Conservation (phyloP, 2,329 filamentous ascomycete species). For the Geosmithia flava region DNA sequence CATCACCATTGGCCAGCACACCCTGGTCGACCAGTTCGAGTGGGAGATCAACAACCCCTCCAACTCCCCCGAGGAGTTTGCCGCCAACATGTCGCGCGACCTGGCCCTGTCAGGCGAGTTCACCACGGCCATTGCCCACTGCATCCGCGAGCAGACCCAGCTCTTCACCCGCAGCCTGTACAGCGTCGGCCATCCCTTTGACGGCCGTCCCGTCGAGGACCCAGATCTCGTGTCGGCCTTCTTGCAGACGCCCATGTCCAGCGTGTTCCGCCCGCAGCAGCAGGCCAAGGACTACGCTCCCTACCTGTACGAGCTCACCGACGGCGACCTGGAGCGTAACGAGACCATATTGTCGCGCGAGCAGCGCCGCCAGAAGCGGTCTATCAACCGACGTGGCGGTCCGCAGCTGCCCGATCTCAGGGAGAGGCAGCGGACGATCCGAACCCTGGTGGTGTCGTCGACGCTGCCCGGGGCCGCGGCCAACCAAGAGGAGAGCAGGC, state of each 20-base stretch:
- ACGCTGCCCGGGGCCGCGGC: constrained; percentile 79
- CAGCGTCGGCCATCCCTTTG: constrained; percentile 86
- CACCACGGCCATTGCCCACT: constrained; percentile 93
- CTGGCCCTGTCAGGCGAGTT: constrained; percentile 90
- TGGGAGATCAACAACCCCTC: constrained; percentile 96
- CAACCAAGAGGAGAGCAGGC: constrained; percentile 68
- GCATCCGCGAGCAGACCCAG: constrained; percentile 90
- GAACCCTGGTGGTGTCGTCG: constrained; percentile 83
- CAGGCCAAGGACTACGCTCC: constrained; percentile 90
- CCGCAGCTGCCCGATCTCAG: constrained; percentile 92
- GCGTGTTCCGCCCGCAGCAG: constrained; percentile 81
- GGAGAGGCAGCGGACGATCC: constrained; percentile 84
- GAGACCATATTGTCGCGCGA: constrained; percentile 90
- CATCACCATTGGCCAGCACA: constrained; percentile 92
- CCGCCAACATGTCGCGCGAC: constrained; percentile 76
- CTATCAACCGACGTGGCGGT: constrained; percentile 84
- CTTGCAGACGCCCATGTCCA: constrained; percentile 68
- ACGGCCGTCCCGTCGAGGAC: constrained; percentile 86
- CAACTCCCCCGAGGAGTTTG: constrained; percentile 93
- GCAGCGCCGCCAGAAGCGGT: constrained; percentile 87
- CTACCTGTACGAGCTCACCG: constrained; percentile 86
- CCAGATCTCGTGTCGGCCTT: constrained; percentile 79
- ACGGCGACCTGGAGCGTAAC: constrained; percentile 78
- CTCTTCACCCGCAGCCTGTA: constrained; percentile 90
- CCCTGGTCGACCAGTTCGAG: constrained; percentile 92